Conservation (phyloP, 2,329 filamentous ascomycete species). For the Aureobasidium mangrovei region DNA sequence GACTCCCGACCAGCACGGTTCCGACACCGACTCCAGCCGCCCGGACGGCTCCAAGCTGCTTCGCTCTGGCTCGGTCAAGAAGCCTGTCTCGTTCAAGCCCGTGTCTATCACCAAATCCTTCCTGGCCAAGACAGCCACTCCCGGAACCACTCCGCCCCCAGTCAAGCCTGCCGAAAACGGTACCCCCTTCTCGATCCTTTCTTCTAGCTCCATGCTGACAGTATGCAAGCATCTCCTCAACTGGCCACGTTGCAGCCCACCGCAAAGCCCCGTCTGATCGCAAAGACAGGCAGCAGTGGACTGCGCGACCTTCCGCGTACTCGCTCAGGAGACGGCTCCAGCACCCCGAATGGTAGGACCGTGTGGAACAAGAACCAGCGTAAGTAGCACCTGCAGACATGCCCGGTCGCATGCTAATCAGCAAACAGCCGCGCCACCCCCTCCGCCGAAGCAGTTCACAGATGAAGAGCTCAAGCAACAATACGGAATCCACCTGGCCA, state of each 20-base stretch:
- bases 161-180: slow-evolving; percentile 48
- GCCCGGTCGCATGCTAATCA: slow-evolving; percentile 22
- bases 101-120: slow-evolving; percentile 82
- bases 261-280: slow-evolving; percentile 63
- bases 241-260: slow-evolving; percentile 40
- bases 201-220: background rate
- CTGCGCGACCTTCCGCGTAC: slow-evolving; percentile 40
- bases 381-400: slow-evolving; percentile 38
- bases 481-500: slow-evolving; percentile 78
- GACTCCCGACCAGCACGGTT: slow-evolving; percentile 37
- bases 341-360: slow-evolving; percentile 59
- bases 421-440: slow-evolving; percentile 48
- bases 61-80: slow-evolving; percentile 53
- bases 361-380: slow-evolving; percentile 89
- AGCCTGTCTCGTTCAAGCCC: slow-evolving; percentile 70
- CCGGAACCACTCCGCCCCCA: slow-evolving; percentile 31
- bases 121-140: slow-evolving; percentile 59
- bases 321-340: slow-evolving; percentile 22
- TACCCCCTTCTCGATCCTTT: slow-evolving; percentile 22
- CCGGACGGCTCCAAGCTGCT: slow-evolving; percentile 47
- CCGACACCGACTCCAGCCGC: slow-evolving; percentile 65
- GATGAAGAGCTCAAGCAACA: slow-evolving; percentile 78
- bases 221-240: slow-evolving; percentile 36
- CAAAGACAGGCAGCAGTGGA: slow-evolving; percentile 59
- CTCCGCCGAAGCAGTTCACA: slow-evolving; percentile 72